Conservation (phyloP, 352 stramenopile genomes). For the Peronospora destructor region DNA sequence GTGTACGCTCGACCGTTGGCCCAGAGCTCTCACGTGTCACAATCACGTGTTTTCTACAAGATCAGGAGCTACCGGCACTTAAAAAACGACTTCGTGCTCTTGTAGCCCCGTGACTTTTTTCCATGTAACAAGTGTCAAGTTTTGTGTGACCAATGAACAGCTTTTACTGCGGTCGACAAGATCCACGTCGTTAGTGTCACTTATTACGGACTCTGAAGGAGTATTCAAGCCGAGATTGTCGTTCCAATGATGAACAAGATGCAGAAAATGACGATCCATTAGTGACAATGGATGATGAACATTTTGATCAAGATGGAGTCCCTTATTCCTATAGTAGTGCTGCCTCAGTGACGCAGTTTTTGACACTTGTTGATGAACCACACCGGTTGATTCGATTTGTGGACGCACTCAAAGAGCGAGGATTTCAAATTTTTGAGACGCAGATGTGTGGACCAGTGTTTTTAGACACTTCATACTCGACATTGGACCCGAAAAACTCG, state of each 20-base stretch:
- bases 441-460: slow-evolving; percentile 58
- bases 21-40: slow-evolving; percentile 72
- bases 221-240: slow-evolving; percentile 29
- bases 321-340: slow-evolving; percentile 13
- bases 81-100: slow-evolving; percentile 54
- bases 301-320: slow-evolving; percentile 28
- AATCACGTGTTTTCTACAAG: slow-evolving; percentile 54
- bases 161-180: slow-evolving; percentile 43
- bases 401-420: slow-evolving; percentile 24
- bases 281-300: slow-evolving; percentile 29
- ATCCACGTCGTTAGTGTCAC: slow-evolving; percentile 17
- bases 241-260: slow-evolving; percentile 25
- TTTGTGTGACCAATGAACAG: slow-evolving; percentile 58
- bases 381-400: slow-evolving; percentile 39
- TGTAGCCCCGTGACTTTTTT: slow-evolving; percentile 73
- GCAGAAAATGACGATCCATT: slow-evolving; percentile 21
- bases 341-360: slow-evolving; percentile 27
- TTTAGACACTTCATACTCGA: slow-evolving; percentile 56
- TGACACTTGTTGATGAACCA: slow-evolving; percentile 53
- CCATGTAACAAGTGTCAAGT: slow-evolving; percentile 61
- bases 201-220: slow-evolving; percentile 34
- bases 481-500: slow-evolving; percentile 45
- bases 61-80: slow-evolving; percentile 44
- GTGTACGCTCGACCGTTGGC: slow-evolving; percentile 60
- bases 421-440: slow-evolving; percentile 43